Percentiles rank a stretch among this genome's conserved stretches.
Conservation (phyloP, 2,329 filamentous ascomycete genomes). For the Fusarium albosuccineum region DNA sequence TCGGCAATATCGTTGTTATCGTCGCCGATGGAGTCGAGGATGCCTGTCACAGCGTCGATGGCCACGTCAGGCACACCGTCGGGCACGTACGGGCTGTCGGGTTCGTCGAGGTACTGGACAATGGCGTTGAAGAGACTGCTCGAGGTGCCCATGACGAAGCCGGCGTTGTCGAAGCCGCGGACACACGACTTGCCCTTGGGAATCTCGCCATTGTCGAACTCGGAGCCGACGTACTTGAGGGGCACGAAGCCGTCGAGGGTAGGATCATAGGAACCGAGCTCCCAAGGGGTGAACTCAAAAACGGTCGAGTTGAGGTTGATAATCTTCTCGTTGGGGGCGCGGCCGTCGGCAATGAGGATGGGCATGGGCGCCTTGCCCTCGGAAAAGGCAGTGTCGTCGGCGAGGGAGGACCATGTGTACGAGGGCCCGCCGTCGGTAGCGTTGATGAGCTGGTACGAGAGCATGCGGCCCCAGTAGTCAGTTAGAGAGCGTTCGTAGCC, state of each 20-base stretch:
- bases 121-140: slow-evolving; percentile 82
- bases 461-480: slow-evolving; percentile 88
- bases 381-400: slow-evolving; percentile 58
- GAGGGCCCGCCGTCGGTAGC: slow-evolving; percentile 78
- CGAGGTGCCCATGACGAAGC: slow-evolving; percentile 86
- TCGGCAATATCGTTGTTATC: slow-evolving; percentile 81
- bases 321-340: slow-evolving; percentile 58
- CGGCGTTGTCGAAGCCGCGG: slow-evolving; percentile 81
- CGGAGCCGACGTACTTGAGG: slow-evolving; percentile 71
- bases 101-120: slow-evolving; percentile 75
- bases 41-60: slow-evolving; percentile 58
- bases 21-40: slow-evolving; percentile 69
- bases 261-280: slow-evolving; percentile 74
- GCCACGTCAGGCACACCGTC: slow-evolving; percentile 61
- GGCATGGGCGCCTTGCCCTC: slow-evolving; percentile 61
- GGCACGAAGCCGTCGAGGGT: slow-evolving; percentile 71
- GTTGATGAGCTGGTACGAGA: slow-evolving; percentile 89
- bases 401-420: slow-evolving; percentile 84
- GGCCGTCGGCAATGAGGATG: slow-evolving; percentile 63
- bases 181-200: slow-evolving; percentile 61
- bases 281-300: slow-evolving; percentile 75
- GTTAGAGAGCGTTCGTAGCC: slow-evolving; percentile 76
- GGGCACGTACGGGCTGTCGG: slow-evolving; percentile 60
- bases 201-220: slow-evolving; percentile 64
- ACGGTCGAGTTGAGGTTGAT: slow-evolving; percentile 69